Evolutionary conservation across 805 yeast species (phyloP).

Genomic region (Wickerhamiella vanderwaltii): DNA sequence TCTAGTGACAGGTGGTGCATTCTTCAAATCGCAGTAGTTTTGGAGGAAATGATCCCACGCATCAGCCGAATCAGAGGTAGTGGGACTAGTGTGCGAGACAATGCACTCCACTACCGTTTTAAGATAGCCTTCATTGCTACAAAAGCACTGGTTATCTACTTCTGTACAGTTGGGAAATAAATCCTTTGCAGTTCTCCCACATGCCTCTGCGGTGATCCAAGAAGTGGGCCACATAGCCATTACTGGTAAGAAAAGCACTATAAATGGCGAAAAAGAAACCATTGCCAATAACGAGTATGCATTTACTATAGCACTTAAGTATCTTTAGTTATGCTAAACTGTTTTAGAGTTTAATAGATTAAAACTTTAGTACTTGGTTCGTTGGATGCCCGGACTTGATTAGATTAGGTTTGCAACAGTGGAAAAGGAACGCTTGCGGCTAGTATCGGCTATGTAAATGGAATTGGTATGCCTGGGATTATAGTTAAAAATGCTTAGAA

Average conservation of each 20-base stretch:
- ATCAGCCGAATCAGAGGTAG: conserved; percentile 20
- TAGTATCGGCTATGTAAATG: no score
- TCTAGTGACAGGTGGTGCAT: conserved; percentile 11
- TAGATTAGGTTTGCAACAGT: no score
- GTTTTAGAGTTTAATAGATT: no score
- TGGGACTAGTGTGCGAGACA: conserved; percentile 17
- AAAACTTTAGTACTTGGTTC: no score
- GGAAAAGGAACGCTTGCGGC: no score
- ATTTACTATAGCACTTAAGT: no score
- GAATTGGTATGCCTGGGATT: no score
- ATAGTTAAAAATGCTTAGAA: no score
- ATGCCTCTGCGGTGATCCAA: conserved; percentile 15
- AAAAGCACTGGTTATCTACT: conserved; percentile 25
- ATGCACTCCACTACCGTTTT: conserved; percentile 28
- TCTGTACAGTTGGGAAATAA: conserved; percentile 17
- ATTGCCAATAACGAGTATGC: no score
- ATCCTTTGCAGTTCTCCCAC: conserved; percentile 18
- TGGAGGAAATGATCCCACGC: conserved; percentile 26
- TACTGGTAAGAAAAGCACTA: neutral
- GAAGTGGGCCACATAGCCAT: conserved; percentile 16
- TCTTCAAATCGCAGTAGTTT: conserved; percentile 21
- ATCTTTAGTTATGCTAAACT: no score
- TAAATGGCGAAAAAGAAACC: no score
- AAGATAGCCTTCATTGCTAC: conserved; percentile 21
- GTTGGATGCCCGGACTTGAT: no score